Base-by-base conservation (phyloP, 805 yeast genomes). In the Starmerella roubikii region DNA sequence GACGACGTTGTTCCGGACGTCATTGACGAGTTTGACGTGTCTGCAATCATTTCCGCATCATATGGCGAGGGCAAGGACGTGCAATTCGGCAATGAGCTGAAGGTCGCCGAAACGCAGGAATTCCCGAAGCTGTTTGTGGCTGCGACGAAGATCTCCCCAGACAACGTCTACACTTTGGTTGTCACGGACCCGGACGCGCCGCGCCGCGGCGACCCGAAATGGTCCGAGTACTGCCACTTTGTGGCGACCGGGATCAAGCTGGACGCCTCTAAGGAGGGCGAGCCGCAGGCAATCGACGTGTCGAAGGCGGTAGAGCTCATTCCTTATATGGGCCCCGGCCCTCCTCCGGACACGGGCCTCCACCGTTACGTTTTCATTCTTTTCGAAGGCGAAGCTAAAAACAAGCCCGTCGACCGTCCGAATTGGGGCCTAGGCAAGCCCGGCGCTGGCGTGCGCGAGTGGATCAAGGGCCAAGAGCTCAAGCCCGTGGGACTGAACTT, bases 121-220 rank as follows among this genome's bases (percentile, higher is more conserved):
- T 53, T 50, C 32, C 95, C 95, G 26, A 50, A 57, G 24, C 65
- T 85, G 40, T 78, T 77, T 46, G 74, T 80, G 59, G 72, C 85
- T 13, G 62, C 75, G 45, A 59, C 62, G 38, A 67, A 68, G 31
- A 66, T 65, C 46, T 66, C 64, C 45, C 60, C 69, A 28, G 53
- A 61, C 13, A 57, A 66, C 20, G 78, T 74, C 47, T 85, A 79
- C 61, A 74, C 91, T 10, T 61, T 86, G 48, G 80, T 81, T 3
- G 50, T 85, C 48, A 86, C 95, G 7, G 95, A 85, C 58, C 96
- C 96, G 1, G 95, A 85, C 64, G 95, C 95, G 7, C 96, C 96
- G 12, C 71, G 85, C 3, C 69, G 74, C 49, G 67, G 71, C 3
- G 94, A 85, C 57, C 74, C 77, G 54, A 82, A 76, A 55, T 84